Base-by-base conservation (phyloP, 1,284 basidiomycete genomes). In the Papiliotrema flavescens region DNA sequence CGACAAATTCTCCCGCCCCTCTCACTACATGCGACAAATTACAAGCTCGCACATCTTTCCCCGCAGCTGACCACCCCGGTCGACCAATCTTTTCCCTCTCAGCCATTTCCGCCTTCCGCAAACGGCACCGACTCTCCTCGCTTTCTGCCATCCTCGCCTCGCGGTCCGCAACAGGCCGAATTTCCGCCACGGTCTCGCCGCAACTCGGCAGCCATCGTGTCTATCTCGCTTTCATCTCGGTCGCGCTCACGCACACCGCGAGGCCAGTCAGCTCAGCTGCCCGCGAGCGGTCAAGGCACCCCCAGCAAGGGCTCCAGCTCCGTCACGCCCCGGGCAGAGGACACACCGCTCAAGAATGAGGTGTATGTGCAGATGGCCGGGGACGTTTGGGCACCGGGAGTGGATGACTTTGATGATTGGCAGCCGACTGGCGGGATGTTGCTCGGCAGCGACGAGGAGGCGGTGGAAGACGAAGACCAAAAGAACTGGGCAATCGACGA, bases 181-280 rank as follows among this genome's bases (percentile, higher is more conserved):
- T 45, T 57, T 28, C 59, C 62, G 23, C 63, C 63, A 34, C 56
- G 65, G 23, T 70, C 67, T 1, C 52, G 71, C 20, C 65, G 71
- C 17, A 71, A 73, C 52, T 70, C 68, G 32, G 68, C 70, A 2
- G 73, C 73, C 6, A 66, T 73, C 43, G 70, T 74, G 17, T 73
- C 71, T 3, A 74, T 73, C 54, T 67, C 67, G 9, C 55, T 72
- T 11, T 67, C 67, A 37, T 71, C 71, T 14, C 61, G 73, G n/a
- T 71, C 70, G 1, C 60, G 69, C 14, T 72, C 71, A 11, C 61
- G 69, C 1, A 74, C 73, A 2, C 73, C 73, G 2, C 58, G 66
- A 26, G 69, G 70, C 0, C 62, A 62, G 44, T 44, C 56, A 11
- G 54, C 61, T 3, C 37, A 48, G 2, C 42, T 65, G 28, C 59